Evolutionary conservation across 2,329 filamentous ascomycete species (phyloP), one percentile per base, ranked within the genome.

Genomic region (Penicillium sp.): DNA sequence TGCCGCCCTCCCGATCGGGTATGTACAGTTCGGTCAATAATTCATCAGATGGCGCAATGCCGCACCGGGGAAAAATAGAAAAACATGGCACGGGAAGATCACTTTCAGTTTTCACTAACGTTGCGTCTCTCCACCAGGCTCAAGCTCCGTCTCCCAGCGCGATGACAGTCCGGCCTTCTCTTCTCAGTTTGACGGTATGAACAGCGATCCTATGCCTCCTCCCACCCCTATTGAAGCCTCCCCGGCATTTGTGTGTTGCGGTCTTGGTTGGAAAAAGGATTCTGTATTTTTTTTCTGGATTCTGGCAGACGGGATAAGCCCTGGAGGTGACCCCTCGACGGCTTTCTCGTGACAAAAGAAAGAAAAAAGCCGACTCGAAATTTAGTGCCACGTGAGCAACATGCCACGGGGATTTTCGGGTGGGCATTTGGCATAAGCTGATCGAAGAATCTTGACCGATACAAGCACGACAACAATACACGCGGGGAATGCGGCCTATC

Each of bases 101-200:
- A 46, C 35, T 26, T 6, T 28, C 27, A 42, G n/a, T 49, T 9
- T 44, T 28, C 24, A 43, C 29, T 32, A 11, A 32, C 4, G 5
- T 32, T 11, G 3, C 8, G 11, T 32, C 29, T 8, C 29, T 11
- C 11, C 29, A 11, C 11, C 44, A 88, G 86, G 86, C 71, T 82
- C 86, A 53, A 89, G 80, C 70, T 90, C 86, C 49, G 84, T 85
- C 43, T 82, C 82, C 56, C 80, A 83, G 46, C 81, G 83, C 61
- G 87, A 91, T 57, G 88, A 94, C 52, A 78, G 81, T 49, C 75
- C 78, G 64, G 89, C 90, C 50, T 95, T 95, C 68, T 83, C 82
- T 58, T 85, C 86, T 67, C 90, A 95, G 73, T 85, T 95, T 70
- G 90, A 95, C 75, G 88, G 88, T 93, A 85, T 69, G 85, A 49